These are phyloP conservation scores for Przewalskia tangutica DNA, from an alignment of 257 asterid genomes.

Conservation along the genomic window DNA sequence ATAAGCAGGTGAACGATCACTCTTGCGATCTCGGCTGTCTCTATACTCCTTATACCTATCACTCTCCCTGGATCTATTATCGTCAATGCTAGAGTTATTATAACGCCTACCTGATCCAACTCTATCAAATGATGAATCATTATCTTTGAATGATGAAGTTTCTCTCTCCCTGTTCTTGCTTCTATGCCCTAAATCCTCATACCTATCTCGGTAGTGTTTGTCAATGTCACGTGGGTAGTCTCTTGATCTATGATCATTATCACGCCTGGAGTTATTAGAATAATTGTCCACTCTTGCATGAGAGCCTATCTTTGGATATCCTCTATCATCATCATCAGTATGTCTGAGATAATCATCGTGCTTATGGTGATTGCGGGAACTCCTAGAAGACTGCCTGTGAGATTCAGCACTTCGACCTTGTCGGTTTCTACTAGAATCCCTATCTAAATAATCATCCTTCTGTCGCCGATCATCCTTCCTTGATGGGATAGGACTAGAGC, in stretches of 20 bases:
- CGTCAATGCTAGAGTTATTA: slow-evolving; percentile 25
- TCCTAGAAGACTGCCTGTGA: slow-evolving; percentile 44
- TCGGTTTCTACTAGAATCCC: slow-evolving; percentile 31
- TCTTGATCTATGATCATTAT: slow-evolving; percentile 43
- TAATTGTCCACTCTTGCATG: slow-evolving; percentile 32
- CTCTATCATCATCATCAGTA: slow-evolving; percentile 55
- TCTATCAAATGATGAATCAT: slow-evolving; percentile 36
- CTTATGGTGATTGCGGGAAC: slow-evolving; percentile 27
- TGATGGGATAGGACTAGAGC: slow-evolving; percentile 44
- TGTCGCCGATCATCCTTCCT: slow-evolving; percentile 41
- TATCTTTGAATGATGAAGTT: slow-evolving; percentile 17
- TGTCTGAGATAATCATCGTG: slow-evolving; percentile 45
- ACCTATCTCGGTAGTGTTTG: slow-evolving; percentile 34
- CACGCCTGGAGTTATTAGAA: slow-evolving; percentile 36
- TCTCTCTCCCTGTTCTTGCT: slow-evolving; percentile 35
- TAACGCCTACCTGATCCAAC: slow-evolving; percentile 51
- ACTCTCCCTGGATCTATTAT: slow-evolving; percentile 22
- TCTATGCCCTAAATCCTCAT: slow-evolving; percentile 37
- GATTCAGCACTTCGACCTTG: slow-evolving; percentile 47
- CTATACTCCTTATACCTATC: slow-evolving; percentile 36
- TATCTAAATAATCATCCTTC: slow-evolving; percentile 38
- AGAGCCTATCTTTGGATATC: slow-evolving; percentile 47
- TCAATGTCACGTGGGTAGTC: slow-evolving; percentile 36
- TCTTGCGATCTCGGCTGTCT: slow-evolving; percentile 26
- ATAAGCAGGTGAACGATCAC: slow-evolving; percentile 36